These are phyloP conservation scores for Microbotryum scabiosae DNA, from an alignment of 1,284 basidiomycete species.

Conservation along the genomic window DNA sequence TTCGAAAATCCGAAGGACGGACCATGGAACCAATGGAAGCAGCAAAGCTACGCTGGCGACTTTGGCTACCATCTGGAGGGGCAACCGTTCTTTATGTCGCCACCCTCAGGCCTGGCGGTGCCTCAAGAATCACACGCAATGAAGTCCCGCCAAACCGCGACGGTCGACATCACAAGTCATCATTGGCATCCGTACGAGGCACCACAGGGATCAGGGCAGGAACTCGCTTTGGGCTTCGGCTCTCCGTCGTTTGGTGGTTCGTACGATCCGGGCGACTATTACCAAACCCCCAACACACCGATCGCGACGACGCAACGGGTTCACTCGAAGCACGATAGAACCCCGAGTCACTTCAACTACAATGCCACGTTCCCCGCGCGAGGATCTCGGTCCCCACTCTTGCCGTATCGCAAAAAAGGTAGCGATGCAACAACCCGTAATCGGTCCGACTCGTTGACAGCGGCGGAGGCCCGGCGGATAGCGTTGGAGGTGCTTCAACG, in stretches of 20 bases:
- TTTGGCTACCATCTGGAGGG: constrained; percentile 1
- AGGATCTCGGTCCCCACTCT: neutral
- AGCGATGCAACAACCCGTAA: neutral
- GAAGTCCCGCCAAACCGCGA: neutral
- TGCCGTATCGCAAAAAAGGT: neutral
- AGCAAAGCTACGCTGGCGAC: constrained; percentile 5
- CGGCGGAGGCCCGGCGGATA: neutral
- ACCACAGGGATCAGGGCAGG: neutral
- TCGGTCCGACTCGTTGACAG: neutral
- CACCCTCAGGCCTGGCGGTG: neutral
- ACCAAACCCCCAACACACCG: neutral
- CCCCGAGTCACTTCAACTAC: neutral
- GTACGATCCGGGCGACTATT: constrained; percentile 4
- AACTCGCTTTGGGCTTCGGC: constrained; percentile 9
- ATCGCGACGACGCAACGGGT: neutral
- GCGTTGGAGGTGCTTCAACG: constrained; percentile 4
- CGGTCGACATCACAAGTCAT: neutral
- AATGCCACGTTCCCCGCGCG: neutral
- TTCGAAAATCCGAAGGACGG: no score
- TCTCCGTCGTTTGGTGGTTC: constrained; percentile 13
- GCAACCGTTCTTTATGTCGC: neutral
- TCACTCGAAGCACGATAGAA: neutral
- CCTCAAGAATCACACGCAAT: neutral
- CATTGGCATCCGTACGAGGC: neutral
- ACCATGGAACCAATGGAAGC: no score